phyloP scores from a whole-genome alignment of 768 basidiomycete species.

The Russula sp. region DNA sequence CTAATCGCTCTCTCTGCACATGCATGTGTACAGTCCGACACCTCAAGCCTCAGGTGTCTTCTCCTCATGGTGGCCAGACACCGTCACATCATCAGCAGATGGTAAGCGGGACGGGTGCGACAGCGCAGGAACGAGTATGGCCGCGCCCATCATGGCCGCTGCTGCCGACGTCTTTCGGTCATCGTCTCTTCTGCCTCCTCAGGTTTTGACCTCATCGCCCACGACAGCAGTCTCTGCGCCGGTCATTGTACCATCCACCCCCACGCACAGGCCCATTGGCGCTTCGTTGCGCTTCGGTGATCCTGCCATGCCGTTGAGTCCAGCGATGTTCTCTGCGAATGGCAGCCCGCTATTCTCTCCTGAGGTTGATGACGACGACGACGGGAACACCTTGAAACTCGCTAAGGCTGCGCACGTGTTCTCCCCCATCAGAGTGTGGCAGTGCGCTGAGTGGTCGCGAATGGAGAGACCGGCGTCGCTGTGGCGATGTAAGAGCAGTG shows the following conservation, averaged over 20 bases:
- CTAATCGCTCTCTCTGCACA: too few relatives aligned
- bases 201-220: background rate
- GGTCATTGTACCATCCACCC: slow-evolving; percentile 21
- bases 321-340: background rate
- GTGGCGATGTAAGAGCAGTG: slow-evolving; percentile 7
- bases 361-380: slow-evolving; percentile 18
- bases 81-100: too few relatives aligned
- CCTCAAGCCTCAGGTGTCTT: too few relatives aligned
- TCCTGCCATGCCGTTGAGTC: slow-evolving; percentile 3
- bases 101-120: too few relatives aligned
- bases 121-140: background rate
- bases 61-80: too few relatives aligned
- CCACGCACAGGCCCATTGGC: slow-evolving; percentile 3
- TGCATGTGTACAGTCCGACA: too few relatives aligned
- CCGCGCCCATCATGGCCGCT: slow-evolving; percentile 21
- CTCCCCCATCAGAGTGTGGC: slow-evolving; percentile 29
- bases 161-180: slow-evolving; percentile 18
- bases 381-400: slow-evolving; percentile 2
- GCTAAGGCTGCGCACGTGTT: slow-evolving; percentile 1
- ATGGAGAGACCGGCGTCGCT: slow-evolving; percentile 16
- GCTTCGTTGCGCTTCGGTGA: background rate
- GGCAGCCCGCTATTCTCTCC: slow-evolving; percentile 35
- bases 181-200: slow-evolving; percentile 14
- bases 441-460: slow-evolving; percentile 22
- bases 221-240: background rate